Evolutionary conservation across 495 filamentous ascomycete species (phyloP).

Genomic region (Tirmania nivea): DNA sequence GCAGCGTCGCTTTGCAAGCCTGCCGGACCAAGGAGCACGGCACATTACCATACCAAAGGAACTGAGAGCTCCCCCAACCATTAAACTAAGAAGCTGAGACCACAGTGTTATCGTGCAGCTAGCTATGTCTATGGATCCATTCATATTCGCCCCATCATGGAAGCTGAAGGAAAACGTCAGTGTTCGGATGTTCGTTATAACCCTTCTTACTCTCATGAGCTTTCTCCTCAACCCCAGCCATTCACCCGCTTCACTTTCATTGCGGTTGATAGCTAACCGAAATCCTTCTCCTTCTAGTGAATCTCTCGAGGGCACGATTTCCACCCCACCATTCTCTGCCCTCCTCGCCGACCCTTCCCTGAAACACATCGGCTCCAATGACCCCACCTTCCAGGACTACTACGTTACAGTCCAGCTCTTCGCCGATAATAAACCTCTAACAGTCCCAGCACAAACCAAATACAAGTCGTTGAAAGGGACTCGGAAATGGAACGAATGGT

Average conservation of each 20-base stretch:
- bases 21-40: too few relatives aligned
- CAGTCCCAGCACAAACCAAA: conserved; percentile 72
- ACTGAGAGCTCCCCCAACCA: too few relatives aligned
- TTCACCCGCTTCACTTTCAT: background rate
- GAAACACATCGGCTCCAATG: conserved; percentile 64
- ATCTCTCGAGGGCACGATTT: conserved; percentile 68
- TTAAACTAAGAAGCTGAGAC: too few relatives aligned
- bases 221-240: background rate
- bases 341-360: conserved; percentile 57
- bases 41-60: too few relatives aligned
- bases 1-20: too few relatives aligned
- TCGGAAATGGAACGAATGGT: conserved; percentile 90
- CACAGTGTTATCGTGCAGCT: too few relatives aligned
- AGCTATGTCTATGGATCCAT: background rate
- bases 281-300: conserved; percentile 29
- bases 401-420: conserved; percentile 85
- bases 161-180: background rate
- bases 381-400: conserved; percentile 31
- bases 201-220: background rate
- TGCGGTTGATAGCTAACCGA: background rate
- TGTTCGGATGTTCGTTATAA: background rate
- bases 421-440: conserved; percentile 86
- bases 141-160: background rate
- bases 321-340: conserved; percentile 53
- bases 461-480: conserved; percentile 70